These are phyloP conservation scores for Gossypium ekmanianum DNA, from an alignment of 345 rosid genomes.

Conservation along the genomic window DNA sequence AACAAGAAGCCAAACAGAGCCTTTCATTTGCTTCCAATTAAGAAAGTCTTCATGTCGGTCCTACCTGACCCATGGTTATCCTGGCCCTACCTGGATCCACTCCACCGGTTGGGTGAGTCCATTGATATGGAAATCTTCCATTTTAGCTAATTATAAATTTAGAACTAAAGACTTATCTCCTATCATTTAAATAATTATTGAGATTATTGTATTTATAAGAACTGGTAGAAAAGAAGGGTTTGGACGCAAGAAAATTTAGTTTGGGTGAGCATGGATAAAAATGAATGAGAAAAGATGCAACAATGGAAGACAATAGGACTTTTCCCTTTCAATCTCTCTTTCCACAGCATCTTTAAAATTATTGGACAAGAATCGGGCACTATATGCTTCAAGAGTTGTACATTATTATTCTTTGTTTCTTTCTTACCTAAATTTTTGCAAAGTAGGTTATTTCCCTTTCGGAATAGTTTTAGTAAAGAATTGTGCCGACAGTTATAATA, in stretches of 20 bases:
- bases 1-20: constrained; percentile 25
- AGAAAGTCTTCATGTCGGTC: constrained; percentile 26
- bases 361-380: neutral
- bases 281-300: too few species aligned
- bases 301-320: neutral
- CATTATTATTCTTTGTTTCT: neutral
- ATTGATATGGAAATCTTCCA: neutral
- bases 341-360: neutral
- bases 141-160: neutral
- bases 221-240: too few species aligned
- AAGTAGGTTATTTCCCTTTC: neutral
- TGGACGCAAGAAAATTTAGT: too few species aligned
- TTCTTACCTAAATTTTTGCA: neutral
- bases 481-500: too few species aligned
- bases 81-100: neutral
- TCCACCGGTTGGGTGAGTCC: constrained; percentile 3
- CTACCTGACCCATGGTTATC: neutral
- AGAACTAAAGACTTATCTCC: neutral
- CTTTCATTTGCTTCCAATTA: constrained; percentile 16
- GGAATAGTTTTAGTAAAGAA: neutral
- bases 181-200: too few species aligned
- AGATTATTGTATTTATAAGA: too few species aligned
- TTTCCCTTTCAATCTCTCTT: neutral
- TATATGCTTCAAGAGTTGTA: neutral
- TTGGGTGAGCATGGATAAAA: too few species aligned